These are phyloP conservation scores for Dimargaris cristalligena DNA, from an alignment of 192 early-diverging fungal species.

Conservation along the genomic window DNA sequence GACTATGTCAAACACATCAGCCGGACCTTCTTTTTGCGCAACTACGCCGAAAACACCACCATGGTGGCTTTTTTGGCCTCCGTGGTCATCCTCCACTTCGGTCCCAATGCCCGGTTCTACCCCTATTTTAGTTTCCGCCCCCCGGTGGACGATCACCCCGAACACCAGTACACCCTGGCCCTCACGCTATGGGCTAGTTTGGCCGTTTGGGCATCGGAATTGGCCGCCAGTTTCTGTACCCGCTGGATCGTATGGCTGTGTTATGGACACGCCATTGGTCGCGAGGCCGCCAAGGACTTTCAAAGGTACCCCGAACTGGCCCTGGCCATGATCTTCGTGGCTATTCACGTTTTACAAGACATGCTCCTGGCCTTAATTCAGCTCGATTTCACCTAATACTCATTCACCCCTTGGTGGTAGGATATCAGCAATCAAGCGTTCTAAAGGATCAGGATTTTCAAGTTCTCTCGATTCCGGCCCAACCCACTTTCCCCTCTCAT, in stretches of 20 bases:
- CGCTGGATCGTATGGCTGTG: slow-evolving; percentile 37
- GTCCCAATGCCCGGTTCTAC: slow-evolving; percentile 47
- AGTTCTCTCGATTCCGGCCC: too few species aligned
- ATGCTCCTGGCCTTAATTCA: slow-evolving; percentile 45
- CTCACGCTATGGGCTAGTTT: slow-evolving; percentile 40
- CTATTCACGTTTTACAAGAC: slow-evolving; percentile 55
- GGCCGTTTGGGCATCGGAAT: slow-evolving; percentile 48
- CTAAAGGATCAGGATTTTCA: too few species aligned
- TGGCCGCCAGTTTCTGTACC: slow-evolving; percentile 41
- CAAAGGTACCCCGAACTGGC: slow-evolving; percentile 48
- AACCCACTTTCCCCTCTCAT: too few species aligned
- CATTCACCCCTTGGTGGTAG: too few species aligned
- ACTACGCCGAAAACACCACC: slow-evolving; percentile 58
- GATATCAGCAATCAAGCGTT: too few species aligned
- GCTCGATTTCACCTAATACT: slow-evolving; percentile 28
- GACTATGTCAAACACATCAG: slow-evolving; percentile 50
- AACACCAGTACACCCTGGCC: slow-evolving; percentile 28
- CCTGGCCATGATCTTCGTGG: slow-evolving; percentile 44
- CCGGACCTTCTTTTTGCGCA: slow-evolving; percentile 49
- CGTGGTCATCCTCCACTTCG: slow-evolving; percentile 50
- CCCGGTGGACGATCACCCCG: slow-evolving; percentile 24
- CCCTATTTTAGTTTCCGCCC: slow-evolving; percentile 46
- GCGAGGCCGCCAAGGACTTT: slow-evolving; percentile 50
- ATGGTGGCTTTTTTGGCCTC: slow-evolving; percentile 59
- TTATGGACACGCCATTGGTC: slow-evolving; percentile 37